Percentiles rank a stretch among this genome's conserved stretches.
phyloP scores from a whole-genome alignment of 2,329 filamentous ascomycete genomes.

The Monosporascus sp. region DNA sequence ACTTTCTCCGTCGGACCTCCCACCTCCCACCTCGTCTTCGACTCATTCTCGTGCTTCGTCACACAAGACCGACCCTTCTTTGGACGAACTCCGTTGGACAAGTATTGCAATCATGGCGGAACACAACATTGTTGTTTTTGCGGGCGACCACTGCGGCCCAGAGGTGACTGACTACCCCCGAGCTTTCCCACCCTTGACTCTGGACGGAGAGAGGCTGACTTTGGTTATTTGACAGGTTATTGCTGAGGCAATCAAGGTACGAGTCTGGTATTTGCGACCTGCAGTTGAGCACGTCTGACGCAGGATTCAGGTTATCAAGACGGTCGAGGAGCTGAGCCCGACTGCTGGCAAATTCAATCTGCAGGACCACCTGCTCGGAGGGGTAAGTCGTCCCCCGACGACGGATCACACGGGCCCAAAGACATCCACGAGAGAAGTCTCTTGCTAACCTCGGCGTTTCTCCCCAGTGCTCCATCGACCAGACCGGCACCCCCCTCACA shows the following conservation, averaged over 20 bases:
- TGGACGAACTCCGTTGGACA: background rate
- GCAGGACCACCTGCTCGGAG: constrained; percentile 83
- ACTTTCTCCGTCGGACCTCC: no score
- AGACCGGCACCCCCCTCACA: constrained; percentile 71
- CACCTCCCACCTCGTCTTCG: no score
- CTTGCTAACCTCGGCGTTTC: background rate
- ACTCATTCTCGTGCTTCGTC: background rate
- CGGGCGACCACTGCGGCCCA: constrained; percentile 78
- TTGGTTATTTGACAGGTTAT: constrained; percentile 51
- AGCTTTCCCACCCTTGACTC: background rate
- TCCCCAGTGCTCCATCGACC: constrained; percentile 78
- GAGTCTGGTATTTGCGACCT: no score
- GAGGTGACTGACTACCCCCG: constrained; percentile 52
- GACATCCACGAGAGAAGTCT: background rate
- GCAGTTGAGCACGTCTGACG: background rate
- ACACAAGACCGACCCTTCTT: background rate
- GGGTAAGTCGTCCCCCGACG: constrained; percentile 37
- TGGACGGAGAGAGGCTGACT: background rate
- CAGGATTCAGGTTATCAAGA: constrained; percentile 57
- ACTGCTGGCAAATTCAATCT: constrained; percentile 77
- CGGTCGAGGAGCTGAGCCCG: constrained; percentile 66
- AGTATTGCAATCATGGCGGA: constrained; percentile 50
- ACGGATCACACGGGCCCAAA: no score
- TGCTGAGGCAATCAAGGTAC: constrained; percentile 78
- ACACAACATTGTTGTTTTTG: constrained; percentile 77